Evolutionary conservation across 345 rosid species (phyloP).

Genomic region (Gossypium raimondii): DNA sequence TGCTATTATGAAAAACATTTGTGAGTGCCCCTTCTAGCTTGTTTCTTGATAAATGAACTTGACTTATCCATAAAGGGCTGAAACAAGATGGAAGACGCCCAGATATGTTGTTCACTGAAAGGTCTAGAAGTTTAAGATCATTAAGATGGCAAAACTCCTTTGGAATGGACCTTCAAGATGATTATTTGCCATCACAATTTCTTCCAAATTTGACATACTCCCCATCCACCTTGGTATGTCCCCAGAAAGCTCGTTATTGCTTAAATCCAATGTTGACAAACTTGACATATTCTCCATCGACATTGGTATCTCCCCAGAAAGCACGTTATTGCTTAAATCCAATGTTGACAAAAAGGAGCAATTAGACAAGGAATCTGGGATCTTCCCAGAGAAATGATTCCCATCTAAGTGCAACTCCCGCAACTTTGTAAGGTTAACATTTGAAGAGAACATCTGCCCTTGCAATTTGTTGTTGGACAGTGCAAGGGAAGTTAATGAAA

Average conservation of each 20-base stretch:
- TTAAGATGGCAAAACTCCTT: background rate
- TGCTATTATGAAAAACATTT: background rate
- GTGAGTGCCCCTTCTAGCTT: background rate
- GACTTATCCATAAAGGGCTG: background rate
- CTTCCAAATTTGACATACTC: background rate
- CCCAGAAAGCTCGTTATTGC: background rate
- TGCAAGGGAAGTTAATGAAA: background rate
- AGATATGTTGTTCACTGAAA: background rate
- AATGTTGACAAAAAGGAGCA: background rate
- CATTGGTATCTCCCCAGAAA: background rate
- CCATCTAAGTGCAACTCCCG: background rate
- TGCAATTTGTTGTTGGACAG: background rate
- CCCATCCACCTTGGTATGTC: background rate
- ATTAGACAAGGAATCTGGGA: background rate
- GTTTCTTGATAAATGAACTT: conserved; percentile 1
- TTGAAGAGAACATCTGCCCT: background rate
- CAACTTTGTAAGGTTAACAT: background rate
- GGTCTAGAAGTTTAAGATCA: background rate
- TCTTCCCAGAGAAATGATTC: background rate
- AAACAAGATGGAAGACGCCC: background rate
- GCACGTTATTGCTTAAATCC: background rate
- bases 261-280: background rate
- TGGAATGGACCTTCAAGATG: background rate
- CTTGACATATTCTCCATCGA: background rate
- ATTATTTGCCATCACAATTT: background rate